A percentile compares a stretch with the other conserved stretches of the same genome.
These are phyloP conservation scores for Magnaporthiopsis rhizophila DNA, from an alignment of 2,329 filamentous ascomycete species.

Conservation along the genomic window DNA sequence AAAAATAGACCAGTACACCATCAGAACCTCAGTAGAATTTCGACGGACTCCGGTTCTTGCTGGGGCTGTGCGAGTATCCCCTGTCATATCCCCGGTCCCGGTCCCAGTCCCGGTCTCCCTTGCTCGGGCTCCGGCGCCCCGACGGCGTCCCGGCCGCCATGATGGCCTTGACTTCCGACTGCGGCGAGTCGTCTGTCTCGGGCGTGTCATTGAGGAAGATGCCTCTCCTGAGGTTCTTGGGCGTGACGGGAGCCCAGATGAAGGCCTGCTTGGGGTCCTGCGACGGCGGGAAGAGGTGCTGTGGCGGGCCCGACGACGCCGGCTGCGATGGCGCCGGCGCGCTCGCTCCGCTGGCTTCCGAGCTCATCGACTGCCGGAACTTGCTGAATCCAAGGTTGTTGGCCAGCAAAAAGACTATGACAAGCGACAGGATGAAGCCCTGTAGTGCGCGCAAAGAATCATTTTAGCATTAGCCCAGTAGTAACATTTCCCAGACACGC, in stretches of 20 bases:
- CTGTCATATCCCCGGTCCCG: constrained; percentile 44
- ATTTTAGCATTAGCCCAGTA: too few species aligned
- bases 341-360: not conserved
- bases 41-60: constrained; percentile 19
- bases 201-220: constrained; percentile 34
- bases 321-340: constrained; percentile 19
- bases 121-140: constrained; percentile 38
- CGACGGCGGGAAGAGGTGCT: constrained; percentile 13
- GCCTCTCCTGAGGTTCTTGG: constrained; percentile 34
- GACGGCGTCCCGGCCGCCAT: constrained; percentile 38
- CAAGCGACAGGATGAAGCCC: constrained; percentile 43
- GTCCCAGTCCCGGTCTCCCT: constrained; percentile 40
- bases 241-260: constrained; percentile 43
- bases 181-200: constrained; percentile 43
- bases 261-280: constrained; percentile 31
- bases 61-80: constrained; percentile 26
- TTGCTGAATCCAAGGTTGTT: constrained; percentile 41
- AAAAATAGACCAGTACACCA: not conserved
- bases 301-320: constrained; percentile 5
- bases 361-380: constrained; percentile 21
- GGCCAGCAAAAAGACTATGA: constrained; percentile 39
- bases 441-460: constrained; percentile 18
- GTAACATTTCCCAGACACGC: not conserved
- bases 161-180: constrained; percentile 30
- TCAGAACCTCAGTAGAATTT: constrained; percentile 1